A percentile compares a stretch with the other conserved stretches of the same genome.
These are phyloP conservation scores for Rubia tinctorum DNA, from an alignment of 305 asterid genomes.

Conservation along the genomic window DNA sequence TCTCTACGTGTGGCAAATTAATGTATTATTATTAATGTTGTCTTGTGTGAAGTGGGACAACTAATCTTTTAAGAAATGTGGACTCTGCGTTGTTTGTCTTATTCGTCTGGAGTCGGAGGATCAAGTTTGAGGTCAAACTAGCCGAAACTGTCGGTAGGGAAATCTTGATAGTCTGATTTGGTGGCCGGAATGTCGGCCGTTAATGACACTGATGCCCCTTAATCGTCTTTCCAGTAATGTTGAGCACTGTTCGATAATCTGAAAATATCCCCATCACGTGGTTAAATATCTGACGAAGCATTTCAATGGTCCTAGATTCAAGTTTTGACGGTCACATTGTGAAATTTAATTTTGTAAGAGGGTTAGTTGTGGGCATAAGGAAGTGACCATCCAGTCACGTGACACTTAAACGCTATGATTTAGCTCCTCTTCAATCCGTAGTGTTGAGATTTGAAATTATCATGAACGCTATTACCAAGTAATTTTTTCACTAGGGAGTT, in stretches of 20 bases:
- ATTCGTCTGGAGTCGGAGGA: background rate
- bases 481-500: background rate
- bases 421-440: no score
- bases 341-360: no score
- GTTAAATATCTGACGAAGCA: no score
- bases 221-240: background rate
- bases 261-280: no score
- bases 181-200: constrained; percentile 16
- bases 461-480: background rate
- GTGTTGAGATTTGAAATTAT: background rate
- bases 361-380: no score
- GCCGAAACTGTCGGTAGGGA: constrained; percentile 11
- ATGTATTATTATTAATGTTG: background rate
- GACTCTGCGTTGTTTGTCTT: background rate
- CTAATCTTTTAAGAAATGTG: background rate
- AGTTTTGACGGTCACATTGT: no score
- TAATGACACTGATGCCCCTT: background rate
- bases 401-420: no score
- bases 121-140: constrained; percentile 26
- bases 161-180: constrained; percentile 10
- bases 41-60: background rate
- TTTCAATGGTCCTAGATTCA: no score
- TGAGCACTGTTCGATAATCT: background rate
- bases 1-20: background rate
- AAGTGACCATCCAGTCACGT: no score